A percentile compares a stretch with the other conserved stretches of the same genome.
phyloP scores from a whole-genome alignment of 2,329 filamentous ascomycete genomes.

The Myrmaecium sp. region DNA sequence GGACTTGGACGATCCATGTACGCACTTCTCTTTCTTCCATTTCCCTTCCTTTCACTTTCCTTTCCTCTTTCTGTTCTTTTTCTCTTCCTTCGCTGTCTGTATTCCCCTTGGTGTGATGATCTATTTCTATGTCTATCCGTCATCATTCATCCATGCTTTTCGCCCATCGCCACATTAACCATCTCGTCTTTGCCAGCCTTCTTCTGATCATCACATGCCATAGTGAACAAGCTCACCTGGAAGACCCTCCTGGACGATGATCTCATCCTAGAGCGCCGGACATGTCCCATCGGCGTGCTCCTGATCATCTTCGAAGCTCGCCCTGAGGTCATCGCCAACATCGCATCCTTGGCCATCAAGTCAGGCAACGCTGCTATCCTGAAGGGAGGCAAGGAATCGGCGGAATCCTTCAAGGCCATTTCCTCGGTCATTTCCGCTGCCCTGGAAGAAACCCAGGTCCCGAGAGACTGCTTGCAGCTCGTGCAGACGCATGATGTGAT shows the following conservation, averaged over 20 bases:
- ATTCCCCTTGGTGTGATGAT: background rate
- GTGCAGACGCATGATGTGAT: constrained; percentile 88
- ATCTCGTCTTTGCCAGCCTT: background rate
- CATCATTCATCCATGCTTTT: background rate
- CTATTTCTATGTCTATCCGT: background rate
- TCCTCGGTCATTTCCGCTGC: constrained; percentile 68
- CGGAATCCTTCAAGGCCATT: constrained; percentile 85
- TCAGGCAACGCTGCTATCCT: constrained; percentile 94
- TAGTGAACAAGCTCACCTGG: constrained; percentile 71
- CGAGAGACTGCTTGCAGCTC: constrained; percentile 77
- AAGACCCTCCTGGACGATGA: constrained; percentile 76
- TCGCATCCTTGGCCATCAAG: constrained; percentile 87
- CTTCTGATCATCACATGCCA: constrained; percentile 1
- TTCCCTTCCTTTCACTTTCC: constrained; percentile 1
- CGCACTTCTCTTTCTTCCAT: constrained; percentile 11
- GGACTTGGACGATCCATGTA: constrained; percentile 70
- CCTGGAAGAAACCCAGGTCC: constrained; percentile 55
- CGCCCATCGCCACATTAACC: constrained; percentile 4
- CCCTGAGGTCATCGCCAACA: constrained; percentile 96
- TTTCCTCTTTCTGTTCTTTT: constrained; percentile 1
- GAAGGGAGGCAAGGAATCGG: constrained; percentile 94
- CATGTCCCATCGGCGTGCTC: constrained; percentile 91
- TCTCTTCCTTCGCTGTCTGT: background rate
- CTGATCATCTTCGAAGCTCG: constrained; percentile 97
- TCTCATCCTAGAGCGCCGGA: constrained; percentile 70